Percentiles rank a stretch among this genome's conserved stretches.
Conservation (phyloP, 345 rosid species). For the Draba incana region DNA sequence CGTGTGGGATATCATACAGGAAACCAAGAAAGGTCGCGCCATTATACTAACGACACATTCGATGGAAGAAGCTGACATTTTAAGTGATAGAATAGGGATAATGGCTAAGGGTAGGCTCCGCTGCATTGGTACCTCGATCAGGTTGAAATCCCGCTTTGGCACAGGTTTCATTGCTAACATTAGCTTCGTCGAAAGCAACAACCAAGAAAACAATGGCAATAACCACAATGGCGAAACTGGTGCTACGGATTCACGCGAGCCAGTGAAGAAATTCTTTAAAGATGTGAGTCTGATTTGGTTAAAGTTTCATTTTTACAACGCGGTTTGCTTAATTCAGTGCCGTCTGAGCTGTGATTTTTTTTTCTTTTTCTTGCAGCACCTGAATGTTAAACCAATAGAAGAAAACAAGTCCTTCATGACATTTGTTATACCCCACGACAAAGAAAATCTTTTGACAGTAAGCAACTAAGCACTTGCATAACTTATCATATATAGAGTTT, state of each 20-base stretch:
- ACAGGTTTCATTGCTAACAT: constrained; percentile 83
- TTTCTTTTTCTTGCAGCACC: constrained; percentile 49
- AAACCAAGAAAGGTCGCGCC: constrained; percentile 82
- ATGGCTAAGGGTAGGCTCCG: constrained; percentile 96
- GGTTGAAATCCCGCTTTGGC: constrained; percentile 88
- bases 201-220: constrained; percentile 40
- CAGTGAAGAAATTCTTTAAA: constrained; percentile 76
- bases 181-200: constrained; percentile 61
- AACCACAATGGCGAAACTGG: constrained; percentile 38
- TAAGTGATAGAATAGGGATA: constrained; percentile 89
- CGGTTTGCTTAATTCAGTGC: background rate
- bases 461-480: constrained; percentile 48
- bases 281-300: constrained; percentile 49
- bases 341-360: background rate
- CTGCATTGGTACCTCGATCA: constrained; percentile 86
- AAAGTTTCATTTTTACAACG: background rate
- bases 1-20: constrained; percentile 89
- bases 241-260: constrained; percentile 46
- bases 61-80: constrained; percentile 92
- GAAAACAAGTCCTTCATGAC: constrained; percentile 76
- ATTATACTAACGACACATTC: constrained; percentile 91
- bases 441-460: constrained; percentile 70
- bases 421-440: constrained; percentile 80
- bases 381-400: constrained; percentile 66
- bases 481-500: background rate